These are phyloP conservation scores for Paramecium primaurelia DNA, from an alignment of 73 alveolate genomes.

Conservation along the genomic window DNA sequence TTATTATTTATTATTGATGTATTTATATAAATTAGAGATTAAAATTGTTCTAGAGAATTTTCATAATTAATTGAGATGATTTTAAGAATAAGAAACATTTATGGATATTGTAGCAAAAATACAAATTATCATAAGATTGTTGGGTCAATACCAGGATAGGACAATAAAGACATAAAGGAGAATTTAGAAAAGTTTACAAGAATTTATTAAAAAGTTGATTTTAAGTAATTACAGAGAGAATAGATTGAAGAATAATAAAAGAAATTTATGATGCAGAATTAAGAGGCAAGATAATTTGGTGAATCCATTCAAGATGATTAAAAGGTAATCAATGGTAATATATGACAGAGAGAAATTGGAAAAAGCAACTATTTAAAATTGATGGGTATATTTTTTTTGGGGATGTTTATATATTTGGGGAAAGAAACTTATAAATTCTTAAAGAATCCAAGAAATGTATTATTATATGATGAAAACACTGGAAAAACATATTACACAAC, in stretches of 20 bases:
- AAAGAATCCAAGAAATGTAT: background rate
- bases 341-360: background rate
- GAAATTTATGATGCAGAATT: background rate
- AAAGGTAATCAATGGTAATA: background rate
- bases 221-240: background rate
- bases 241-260: background rate
- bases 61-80: background rate
- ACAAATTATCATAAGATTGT: background rate
- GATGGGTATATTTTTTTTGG: background rate
- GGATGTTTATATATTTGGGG: background rate
- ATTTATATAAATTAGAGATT: background rate
- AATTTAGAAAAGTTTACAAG: background rate
- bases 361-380: background rate
- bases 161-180: background rate
- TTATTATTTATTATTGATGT: background rate
- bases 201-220: background rate
- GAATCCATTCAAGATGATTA: background rate
- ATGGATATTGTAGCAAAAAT: background rate
- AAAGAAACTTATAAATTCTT: background rate
- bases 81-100: background rate
- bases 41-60: background rate
- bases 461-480: background rate
- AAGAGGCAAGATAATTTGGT: background rate
- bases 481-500: slow-evolving; percentile 3
- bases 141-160: background rate